These are phyloP conservation scores for Marchantia polymorpha DNA, from an alignment of 225 moss, liverwort and hornwort genomes.

Conservation along the genomic window DNA sequence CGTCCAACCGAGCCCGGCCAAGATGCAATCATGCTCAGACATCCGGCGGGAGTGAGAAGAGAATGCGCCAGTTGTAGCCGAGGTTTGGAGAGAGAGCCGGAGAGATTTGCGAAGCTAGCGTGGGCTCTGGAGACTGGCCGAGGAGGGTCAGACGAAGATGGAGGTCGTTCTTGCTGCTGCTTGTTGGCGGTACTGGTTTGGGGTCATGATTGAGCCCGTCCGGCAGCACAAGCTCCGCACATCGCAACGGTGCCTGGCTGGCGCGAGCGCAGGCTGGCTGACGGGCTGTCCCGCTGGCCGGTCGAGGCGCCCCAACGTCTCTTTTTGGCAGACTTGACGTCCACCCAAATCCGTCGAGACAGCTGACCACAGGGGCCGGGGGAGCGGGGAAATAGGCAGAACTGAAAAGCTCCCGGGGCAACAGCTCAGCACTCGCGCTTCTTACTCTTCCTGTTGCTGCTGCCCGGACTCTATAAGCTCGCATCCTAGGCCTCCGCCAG, in stretches of 20 bases:
- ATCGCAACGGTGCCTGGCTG: conserved; percentile 3
- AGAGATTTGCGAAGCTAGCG: too few species aligned
- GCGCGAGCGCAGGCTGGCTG: not conserved
- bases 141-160: not conserved
- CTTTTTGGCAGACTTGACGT: not conserved
- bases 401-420: conserved; percentile 3
- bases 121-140: not conserved
- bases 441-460: not conserved
- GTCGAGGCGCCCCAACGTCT: conserved; percentile 1
- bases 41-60: not conserved
- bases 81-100: not conserved
- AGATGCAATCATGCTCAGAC: not conserved
- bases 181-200: not conserved
- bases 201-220: conserved; percentile 10
- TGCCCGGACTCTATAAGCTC: not conserved
- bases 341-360: not conserved
- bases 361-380: not conserved
- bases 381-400: not conserved
- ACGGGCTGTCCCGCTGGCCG: not conserved
- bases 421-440: conserved; percentile 9
- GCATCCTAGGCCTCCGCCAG: not conserved
- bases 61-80: not conserved
- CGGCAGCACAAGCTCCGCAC: not conserved
- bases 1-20: too few species aligned
- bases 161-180: not conserved